These are phyloP conservation scores for Flaveria sonorensis DNA, from an alignment of 129 eudicot genomes.

Conservation along the genomic window DNA sequence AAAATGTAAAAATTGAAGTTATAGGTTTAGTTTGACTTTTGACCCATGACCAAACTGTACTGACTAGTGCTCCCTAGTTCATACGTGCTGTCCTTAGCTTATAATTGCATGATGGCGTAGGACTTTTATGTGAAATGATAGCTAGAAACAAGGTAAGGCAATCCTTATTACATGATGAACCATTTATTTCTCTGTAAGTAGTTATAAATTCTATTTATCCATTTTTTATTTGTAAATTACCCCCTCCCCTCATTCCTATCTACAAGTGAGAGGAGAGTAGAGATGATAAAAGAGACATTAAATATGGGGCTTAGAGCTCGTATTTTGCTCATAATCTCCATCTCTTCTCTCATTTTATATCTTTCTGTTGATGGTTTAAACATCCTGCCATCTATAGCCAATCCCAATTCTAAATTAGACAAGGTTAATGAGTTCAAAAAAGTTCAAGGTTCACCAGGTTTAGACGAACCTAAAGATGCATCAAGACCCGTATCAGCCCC, in stretches of 20 bases:
- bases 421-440: not conserved
- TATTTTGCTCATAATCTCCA: conserved; percentile 37
- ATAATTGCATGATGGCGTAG: not conserved
- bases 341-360: conserved; percentile 46
- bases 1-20: not conserved
- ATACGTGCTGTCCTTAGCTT: not conserved
- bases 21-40: not conserved
- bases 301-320: conserved; percentile 39
- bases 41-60: not conserved
- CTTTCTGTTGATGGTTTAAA: conserved; percentile 34
- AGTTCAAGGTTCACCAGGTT: conserved; percentile 27
- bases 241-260: conserved; percentile 27
- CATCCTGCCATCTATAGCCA: conserved; percentile 37
- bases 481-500: conserved; percentile 1
- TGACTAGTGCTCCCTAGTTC: not conserved
- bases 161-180: conserved; percentile 29
- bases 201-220: conserved; percentile 2
- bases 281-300: conserved; percentile 31
- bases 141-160: conserved; percentile 29
- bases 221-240: conserved; percentile 23
- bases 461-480: conserved; percentile 17
- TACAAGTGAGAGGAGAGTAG: conserved; percentile 39
- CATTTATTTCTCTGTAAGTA: conserved; percentile 15
- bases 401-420: conserved; percentile 15
- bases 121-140: not conserved